Evolutionary conservation across 2,329 filamentous ascomycete genomes (phyloP).

Genomic region (Immersiporthe knoxdaviesiana): DNA sequence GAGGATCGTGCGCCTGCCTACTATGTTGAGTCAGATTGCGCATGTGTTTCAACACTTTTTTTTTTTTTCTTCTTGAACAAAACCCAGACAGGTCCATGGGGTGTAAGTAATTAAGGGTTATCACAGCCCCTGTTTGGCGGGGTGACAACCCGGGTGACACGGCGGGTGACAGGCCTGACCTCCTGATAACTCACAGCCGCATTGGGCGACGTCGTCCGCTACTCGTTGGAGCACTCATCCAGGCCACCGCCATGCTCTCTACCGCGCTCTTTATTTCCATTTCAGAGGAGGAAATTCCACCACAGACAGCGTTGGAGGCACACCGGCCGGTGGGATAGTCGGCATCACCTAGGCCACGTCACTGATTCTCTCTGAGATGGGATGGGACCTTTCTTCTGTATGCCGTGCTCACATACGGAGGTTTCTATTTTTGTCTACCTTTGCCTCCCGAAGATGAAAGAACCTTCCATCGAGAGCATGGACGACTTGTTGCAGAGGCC

Average conservation of each 20-base stretch:
- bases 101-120: too few species aligned
- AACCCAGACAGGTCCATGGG: too few species aligned
- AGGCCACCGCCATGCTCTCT: constrained; percentile 37
- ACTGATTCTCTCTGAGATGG: constrained; percentile 42
- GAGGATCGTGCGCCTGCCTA: neutral
- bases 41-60: too few species aligned
- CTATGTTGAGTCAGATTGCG: neutral
- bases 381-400: constrained; percentile 43
- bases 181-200: neutral
- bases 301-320: constrained; percentile 35
- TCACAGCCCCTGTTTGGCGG: too few species aligned
- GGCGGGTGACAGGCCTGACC: too few species aligned
- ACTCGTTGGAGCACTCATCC: constrained; percentile 34
- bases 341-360: constrained; percentile 41
- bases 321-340: constrained; percentile 44
- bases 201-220: constrained; percentile 36
- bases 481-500: constrained; percentile 49
- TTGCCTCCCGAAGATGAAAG: constrained; percentile 55
- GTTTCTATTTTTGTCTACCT: constrained; percentile 43
- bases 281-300: constrained; percentile 38
- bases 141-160: too few species aligned
- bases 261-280: constrained; percentile 40
- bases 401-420: constrained; percentile 41
- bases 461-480: constrained; percentile 53
- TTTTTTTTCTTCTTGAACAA: too few species aligned